These are phyloP conservation scores for Bryoerythrophyllum caledonicum DNA, from an alignment of 225 moss, liverwort and hornwort species.

Conservation along the genomic window DNA sequence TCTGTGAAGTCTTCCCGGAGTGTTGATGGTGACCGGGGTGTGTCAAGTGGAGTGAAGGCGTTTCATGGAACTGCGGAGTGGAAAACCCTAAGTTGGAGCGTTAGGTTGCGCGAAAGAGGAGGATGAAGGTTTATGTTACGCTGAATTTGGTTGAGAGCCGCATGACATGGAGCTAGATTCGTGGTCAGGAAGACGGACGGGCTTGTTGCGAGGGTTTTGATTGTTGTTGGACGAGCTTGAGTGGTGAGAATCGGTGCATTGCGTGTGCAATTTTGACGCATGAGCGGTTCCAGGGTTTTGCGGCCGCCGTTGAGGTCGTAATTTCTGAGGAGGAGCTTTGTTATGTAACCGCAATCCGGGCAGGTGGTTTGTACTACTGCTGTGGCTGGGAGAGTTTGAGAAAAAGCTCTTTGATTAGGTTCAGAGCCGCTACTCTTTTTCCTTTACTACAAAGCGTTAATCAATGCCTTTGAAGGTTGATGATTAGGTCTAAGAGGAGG, in stretches of 20 bases:
- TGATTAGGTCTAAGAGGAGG: neutral
- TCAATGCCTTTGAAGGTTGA: neutral
- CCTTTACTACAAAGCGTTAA: neutral
- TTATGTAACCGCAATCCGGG: neutral
- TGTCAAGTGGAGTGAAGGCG: conserved; percentile 5
- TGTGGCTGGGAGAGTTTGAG: conserved; percentile 20
- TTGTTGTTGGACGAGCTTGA: conserved; percentile 4
- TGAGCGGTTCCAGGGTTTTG: conserved; percentile 20
- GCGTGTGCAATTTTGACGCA: conserved; percentile 13
- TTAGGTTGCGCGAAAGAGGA: neutral
- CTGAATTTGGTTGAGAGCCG: neutral
- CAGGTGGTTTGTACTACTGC: conserved; percentile 11
- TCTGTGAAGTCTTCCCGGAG: neutral
- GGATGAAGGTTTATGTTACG: neutral
- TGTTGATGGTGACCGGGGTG: neutral
- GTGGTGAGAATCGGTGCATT: conserved; percentile 12
- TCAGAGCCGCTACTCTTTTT: conserved; percentile 17
- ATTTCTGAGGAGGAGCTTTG: conserved; percentile 3
- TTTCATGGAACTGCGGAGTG: neutral
- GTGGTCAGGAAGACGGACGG: neutral
- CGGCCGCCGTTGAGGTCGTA: conserved; percentile 17
- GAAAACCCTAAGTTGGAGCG: conserved; percentile 28
- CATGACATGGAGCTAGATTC: conserved; percentile 15
- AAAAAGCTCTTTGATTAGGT: conserved; percentile 12
- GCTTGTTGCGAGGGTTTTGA: conserved; percentile 2